A percentile compares a stretch with the other conserved stretches of the same genome.
These are phyloP conservation scores for Ustilago bromivora DNA, from an alignment of 1,284 basidiomycete genomes.

Conservation along the genomic window DNA sequence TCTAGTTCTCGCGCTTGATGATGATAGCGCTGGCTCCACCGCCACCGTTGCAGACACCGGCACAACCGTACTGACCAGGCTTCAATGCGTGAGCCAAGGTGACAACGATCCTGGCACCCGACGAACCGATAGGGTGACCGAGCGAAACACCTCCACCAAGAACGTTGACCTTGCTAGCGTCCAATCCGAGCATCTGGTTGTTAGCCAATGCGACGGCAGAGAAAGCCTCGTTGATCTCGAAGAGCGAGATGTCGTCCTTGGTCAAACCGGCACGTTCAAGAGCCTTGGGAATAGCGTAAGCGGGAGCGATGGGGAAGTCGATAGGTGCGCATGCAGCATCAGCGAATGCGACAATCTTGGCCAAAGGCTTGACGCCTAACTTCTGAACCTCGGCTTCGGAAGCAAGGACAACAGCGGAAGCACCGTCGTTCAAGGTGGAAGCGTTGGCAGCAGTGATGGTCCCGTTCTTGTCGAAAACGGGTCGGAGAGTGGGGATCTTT, in stretches of 20 bases:
- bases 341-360: conserved; percentile 78
- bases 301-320: conserved; percentile 96
- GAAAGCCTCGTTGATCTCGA: conserved; percentile 87
- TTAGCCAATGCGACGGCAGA: conserved; percentile 70
- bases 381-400: conserved; percentile 65
- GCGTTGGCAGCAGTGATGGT: conserved; percentile 72
- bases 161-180: conserved; percentile 89
- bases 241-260: conserved; percentile 86
- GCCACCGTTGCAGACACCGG: conserved; percentile 88
- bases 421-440: conserved; percentile 71
- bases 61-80: conserved; percentile 95
- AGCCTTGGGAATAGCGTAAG: conserved; percentile 88
- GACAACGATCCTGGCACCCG: conserved; percentile 93
- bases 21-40: conserved; percentile 64
- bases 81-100: conserved; percentile 91
- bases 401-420: conserved; percentile 71
- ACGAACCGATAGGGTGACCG: conserved; percentile 84
- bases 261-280: conserved; percentile 87
- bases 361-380: conserved; percentile 70
- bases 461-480: conserved; percentile 71
- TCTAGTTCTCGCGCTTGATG: conserved; percentile 55
- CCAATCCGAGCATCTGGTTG: conserved; percentile 70
- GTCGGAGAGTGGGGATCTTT: conserved; percentile 70
- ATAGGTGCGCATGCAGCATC: conserved; percentile 96
- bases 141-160: conserved; percentile 76